These are phyloP conservation scores for Lasiosphaeriaceae sp. DNA, from an alignment of 495 filamentous ascomycete genomes.

Conservation along the genomic window DNA sequence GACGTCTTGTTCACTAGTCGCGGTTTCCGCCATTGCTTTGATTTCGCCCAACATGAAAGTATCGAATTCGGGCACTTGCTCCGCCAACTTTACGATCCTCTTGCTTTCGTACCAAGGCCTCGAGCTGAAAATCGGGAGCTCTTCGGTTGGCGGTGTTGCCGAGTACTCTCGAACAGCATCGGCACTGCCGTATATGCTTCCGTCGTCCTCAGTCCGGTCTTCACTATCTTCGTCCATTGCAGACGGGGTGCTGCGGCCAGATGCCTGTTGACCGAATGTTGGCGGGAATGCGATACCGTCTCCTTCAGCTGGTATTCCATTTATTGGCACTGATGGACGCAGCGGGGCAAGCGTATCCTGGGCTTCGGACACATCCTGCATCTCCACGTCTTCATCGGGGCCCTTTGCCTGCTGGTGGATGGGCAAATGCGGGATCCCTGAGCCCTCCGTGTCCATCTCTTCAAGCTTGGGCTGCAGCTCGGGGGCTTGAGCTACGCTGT, in stretches of 20 bases:
- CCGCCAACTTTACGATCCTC: slow-evolving; percentile 28
- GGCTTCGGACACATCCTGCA: slow-evolving; percentile 41
- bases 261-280: slow-evolving; percentile 14
- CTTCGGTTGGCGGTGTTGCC: slow-evolving; percentile 45
- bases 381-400: slow-evolving; percentile 29
- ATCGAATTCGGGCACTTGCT: slow-evolving; percentile 25
- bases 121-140: slow-evolving; percentile 37
- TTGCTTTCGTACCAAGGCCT: slow-evolving; percentile 43
- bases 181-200: slow-evolving; percentile 51
- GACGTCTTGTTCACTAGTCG: slow-evolving; percentile 27
- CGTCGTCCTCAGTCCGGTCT: slow-evolving; percentile 59
- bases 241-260: slow-evolving; percentile 13
- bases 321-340: slow-evolving; percentile 44
- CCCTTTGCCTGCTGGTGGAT: slow-evolving; percentile 21
- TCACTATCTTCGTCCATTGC: slow-evolving; percentile 39
- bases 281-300: slow-evolving; percentile 10
- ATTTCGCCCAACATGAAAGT: slow-evolving; percentile 32
- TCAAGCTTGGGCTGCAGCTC: slow-evolving; percentile 37
- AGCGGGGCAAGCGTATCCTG: slow-evolving; percentile 37
- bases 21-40: slow-evolving; percentile 16
- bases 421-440: slow-evolving; percentile 27
- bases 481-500: slow-evolving; percentile 8
- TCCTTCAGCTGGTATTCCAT: slow-evolving; percentile 4
- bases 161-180: slow-evolving; percentile 43
- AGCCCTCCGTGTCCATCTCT: slow-evolving; percentile 34